Percentiles rank a stretch among this genome's conserved stretches.
Conservation (phyloP, 2,329 filamentous ascomycete species). For the Fusarium coicis region DNA sequence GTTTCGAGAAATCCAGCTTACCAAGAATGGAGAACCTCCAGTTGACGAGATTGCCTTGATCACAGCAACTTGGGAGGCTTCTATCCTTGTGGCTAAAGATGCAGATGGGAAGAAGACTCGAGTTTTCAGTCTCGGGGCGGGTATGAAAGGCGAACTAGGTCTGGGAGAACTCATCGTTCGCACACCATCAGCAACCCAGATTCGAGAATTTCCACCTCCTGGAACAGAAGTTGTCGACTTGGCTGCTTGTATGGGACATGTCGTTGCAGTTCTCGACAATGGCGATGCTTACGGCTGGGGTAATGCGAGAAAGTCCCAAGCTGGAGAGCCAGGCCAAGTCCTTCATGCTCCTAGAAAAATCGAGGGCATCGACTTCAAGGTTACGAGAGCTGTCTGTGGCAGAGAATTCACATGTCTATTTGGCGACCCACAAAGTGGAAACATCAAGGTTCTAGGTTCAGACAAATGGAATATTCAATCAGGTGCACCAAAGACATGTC, state of each 20-base stretch:
- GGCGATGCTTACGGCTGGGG: constrained; percentile 92
- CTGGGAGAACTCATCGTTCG: constrained; percentile 64
- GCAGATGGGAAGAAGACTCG: constrained; percentile 54
- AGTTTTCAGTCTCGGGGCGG: constrained; percentile 73
- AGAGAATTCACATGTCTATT: constrained; percentile 86
- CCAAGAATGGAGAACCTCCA: constrained; percentile 41
- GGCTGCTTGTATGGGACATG: constrained; percentile 81
- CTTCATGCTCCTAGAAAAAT: constrained; percentile 72
- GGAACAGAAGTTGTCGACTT: constrained; percentile 71
- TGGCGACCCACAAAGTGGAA: constrained; percentile 63
- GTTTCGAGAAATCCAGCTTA: constrained; percentile 55
- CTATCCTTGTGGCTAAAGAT: constrained; percentile 67
- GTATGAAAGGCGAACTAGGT: constrained; percentile 78
- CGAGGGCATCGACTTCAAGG: constrained; percentile 67
- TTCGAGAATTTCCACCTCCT: constrained; percentile 72
- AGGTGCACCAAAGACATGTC: constrained; percentile 62
- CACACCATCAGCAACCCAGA: constrained; percentile 57
- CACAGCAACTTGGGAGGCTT: constrained; percentile 83
- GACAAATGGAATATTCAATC: constrained; percentile 77
- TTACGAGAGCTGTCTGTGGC: constrained; percentile 77
- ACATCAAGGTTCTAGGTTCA: constrained; percentile 75
- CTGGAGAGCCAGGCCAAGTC: constrained; percentile 69
- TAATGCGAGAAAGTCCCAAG: constrained; percentile 83
- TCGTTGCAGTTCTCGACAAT: constrained; percentile 76
- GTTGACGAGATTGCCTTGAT: constrained; percentile 55